Percentiles rank a stretch among this genome's conserved stretches.
phyloP scores from a whole-genome alignment of 495 filamentous ascomycete genomes.

The Xylaria grammica region DNA sequence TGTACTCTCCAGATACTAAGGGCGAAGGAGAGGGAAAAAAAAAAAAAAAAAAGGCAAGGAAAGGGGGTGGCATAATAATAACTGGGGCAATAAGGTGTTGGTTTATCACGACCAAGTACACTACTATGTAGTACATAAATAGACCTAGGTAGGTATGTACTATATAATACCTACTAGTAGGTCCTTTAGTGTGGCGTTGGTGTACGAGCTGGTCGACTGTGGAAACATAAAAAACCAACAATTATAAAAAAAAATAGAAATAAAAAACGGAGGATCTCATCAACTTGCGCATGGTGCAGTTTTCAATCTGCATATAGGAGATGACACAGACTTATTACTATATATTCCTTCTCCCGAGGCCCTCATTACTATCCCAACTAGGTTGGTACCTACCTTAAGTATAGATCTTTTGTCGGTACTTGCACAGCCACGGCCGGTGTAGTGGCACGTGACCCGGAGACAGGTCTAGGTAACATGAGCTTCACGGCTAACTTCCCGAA shows the following conservation, averaged over 20 bases:
- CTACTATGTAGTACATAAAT: no score
- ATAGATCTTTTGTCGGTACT: background rate
- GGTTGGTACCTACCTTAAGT: no score
- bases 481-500: background rate
- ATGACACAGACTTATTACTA: background rate
- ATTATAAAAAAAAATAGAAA: background rate
- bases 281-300: background rate
- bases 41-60: background rate
- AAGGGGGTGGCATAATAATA: constrained; percentile 5
- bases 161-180: no score
- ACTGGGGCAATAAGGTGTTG: background rate
- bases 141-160: no score
- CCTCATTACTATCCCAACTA: no score
- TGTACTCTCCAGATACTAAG: background rate
- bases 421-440: constrained; percentile 5
- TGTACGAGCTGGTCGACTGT: no score
- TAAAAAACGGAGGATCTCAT: no score
- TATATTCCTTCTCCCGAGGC: no score
- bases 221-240: no score
- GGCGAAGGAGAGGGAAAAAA: background rate
- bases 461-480: background rate
- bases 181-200: no score
- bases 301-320: background rate
- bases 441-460: constrained; percentile 8
- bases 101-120: background rate